Conservation (phyloP, 768 basidiomycete species). For the Kwoniella shandongensis region DNA sequence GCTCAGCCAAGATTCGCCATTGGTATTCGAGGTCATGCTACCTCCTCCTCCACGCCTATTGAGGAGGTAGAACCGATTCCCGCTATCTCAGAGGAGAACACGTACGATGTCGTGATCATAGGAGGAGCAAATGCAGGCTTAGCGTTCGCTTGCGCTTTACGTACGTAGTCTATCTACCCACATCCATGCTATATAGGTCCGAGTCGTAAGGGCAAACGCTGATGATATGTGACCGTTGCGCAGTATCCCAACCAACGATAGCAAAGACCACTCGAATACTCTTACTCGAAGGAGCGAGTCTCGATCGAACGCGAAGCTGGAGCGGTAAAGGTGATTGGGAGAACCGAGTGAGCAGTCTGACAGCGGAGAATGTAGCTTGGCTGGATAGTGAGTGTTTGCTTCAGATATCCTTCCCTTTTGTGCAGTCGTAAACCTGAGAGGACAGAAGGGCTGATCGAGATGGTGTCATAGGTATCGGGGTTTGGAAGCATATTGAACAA, state of each 20-base stretch:
- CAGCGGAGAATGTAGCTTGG: conserved; percentile 52
- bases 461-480: conserved; percentile 65
- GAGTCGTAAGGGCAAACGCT: background rate
- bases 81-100: conserved; percentile 37
- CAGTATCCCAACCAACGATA: conserved; percentile 62
- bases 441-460: conserved; percentile 5
- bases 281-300: conserved; percentile 77
- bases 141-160: conserved; percentile 79
- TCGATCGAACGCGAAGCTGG: conserved; percentile 72
- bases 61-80: conserved; percentile 12
- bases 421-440: too few species aligned
- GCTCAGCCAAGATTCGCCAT: background rate
- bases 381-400: conserved; percentile 45
- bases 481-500: conserved; percentile 75
- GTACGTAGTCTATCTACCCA: too few species aligned
- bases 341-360: conserved; percentile 54
- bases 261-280: conserved; percentile 64
- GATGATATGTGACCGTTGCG: background rate
- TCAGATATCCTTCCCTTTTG: too few species aligned
- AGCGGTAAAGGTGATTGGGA: conserved; percentile 51
- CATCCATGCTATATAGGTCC: too few species aligned
- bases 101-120: conserved; percentile 84
- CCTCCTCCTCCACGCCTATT: background rate
- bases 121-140: conserved; percentile 92
- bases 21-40: conserved; percentile 1